Percentiles rank a stretch among this genome's conserved stretches.
Evolutionary conservation across 2,329 filamentous ascomycete species (phyloP).

Genomic region (Fusarium musae): DNA sequence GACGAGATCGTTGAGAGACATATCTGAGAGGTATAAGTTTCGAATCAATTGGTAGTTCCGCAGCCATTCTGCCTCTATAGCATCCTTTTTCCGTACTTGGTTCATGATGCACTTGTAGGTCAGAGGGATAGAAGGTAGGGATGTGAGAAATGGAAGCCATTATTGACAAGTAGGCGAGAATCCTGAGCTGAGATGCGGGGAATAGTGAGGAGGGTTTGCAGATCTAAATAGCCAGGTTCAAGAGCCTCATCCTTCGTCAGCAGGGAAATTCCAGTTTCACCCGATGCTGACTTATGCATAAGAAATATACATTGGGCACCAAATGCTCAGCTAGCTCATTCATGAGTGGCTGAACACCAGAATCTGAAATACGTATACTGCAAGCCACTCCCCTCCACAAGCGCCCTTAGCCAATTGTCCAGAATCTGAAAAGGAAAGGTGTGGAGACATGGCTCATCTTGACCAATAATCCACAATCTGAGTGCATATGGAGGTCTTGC

Average conservation of each 20-base stretch:
- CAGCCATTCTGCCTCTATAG: not conserved
- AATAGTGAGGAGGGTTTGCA: fast-evolving
- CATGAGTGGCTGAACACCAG: not conserved
- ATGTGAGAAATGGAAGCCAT: fast-evolving
- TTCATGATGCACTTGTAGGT: fast-evolving
- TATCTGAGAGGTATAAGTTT: not conserved
- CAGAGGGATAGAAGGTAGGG: not conserved
- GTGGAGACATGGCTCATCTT: not conserved
- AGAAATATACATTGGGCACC: too few relatives aligned
- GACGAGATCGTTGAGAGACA: not conserved
- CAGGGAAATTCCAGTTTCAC: too few relatives aligned
- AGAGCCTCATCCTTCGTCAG: not conserved
- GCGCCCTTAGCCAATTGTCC: fast-evolving
- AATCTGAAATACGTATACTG: not conserved
- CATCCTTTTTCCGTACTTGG: not conserved
- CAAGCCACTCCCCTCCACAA: not conserved
- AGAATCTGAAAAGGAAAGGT: not conserved
- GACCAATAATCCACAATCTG: not conserved
- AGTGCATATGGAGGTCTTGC: not conserved
- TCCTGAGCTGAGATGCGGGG: not conserved
- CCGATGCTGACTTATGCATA: too few relatives aligned
- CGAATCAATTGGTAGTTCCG: not conserved
- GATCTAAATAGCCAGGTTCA: not conserved
- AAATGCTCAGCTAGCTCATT: not conserved
- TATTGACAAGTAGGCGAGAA: not conserved